Conservation (phyloP, 2,329 filamentous ascomycete genomes). For the Aspergillus viridinutans region DNA sequence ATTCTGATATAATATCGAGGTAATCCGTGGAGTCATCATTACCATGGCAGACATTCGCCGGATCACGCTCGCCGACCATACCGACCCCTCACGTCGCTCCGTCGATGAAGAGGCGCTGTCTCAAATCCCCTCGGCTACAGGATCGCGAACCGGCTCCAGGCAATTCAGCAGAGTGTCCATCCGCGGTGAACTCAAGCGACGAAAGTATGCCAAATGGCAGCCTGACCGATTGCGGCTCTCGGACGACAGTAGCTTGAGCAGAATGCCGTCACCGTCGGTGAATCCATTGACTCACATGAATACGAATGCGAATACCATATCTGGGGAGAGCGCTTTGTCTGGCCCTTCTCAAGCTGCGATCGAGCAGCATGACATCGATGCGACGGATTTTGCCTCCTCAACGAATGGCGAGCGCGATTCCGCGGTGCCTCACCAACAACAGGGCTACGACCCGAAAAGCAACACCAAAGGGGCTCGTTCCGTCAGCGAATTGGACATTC, state of each 20-base stretch:
- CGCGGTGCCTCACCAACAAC: background rate
- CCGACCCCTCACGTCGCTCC: conserved; percentile 23
- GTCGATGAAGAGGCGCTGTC: conserved; percentile 19
- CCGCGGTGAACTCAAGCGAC: conserved; percentile 35
- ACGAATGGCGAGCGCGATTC: background rate
- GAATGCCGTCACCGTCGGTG: conserved; percentile 4
- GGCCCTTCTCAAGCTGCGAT: background rate
- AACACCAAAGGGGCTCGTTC: conserved; percentile 18
- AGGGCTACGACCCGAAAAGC: background rate
- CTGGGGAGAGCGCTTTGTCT: conserved; percentile 1
- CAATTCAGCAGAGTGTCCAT: conserved; percentile 27
- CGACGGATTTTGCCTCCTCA: conserved; percentile 13
- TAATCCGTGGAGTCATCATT: background rate
- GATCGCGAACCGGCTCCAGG: conserved; percentile 15
- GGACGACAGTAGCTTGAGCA: conserved; percentile 12
- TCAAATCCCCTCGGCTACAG: conserved; percentile 4
- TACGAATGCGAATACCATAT: conserved; percentile 8
- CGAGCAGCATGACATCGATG: conserved; percentile 10
- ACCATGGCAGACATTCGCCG: conserved; percentile 24
- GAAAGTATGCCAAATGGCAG: conserved; percentile 50
- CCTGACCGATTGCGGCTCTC: conserved; percentile 53
- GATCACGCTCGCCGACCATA: conserved; percentile 41
- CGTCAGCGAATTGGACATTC: conserved; percentile 65
- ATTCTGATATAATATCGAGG: background rate
- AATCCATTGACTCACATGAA: conserved; percentile 7